Base-by-base conservation (phyloP, 2,329 filamentous ascomycete genomes). In the Fusarium denticulatum region DNA sequence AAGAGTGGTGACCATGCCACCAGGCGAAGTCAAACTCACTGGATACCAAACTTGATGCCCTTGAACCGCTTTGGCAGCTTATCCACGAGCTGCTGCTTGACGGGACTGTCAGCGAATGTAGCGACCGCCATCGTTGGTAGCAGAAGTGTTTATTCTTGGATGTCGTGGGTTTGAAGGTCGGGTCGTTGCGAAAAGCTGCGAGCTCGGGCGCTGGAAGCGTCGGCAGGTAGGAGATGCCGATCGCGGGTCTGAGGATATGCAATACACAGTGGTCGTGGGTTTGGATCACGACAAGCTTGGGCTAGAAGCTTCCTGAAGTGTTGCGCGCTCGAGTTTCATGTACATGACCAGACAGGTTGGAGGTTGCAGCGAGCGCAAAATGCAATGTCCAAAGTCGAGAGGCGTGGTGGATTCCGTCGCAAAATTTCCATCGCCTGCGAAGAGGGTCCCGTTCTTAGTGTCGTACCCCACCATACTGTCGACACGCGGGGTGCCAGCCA, bases 11-110 rank as follows among this genome's bases (percentile, higher is more conserved):
- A 30, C 15, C 11, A 39, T 32, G 30, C n/a, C 18, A 40, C 15
- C 28, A 34, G 20, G 24, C 30, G 24, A 26, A 53, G n/a, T 79
- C 89, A 77, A 39, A 57, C 76, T 69, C 85, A 95, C 91, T 97
- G 90, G 71, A 98, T 94, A 79, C 96, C 96, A 83, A 98, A 98
- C 81, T 97, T 95, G 81, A 98, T 89, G 80, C 95, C 93, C 82
- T 93, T 95, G 86, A 98, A 97, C 79, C 94, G 93, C 86, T 97
- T 97, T 39, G 96, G 96, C 64, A 94, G 88, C 81, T 92, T 91
- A 84, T 98, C 95, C 60, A 94, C 89, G 81, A 98, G 92, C 88
- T 97, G 95, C 86, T 94, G 91, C 88, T 98, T 98, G 78, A 91
- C 82, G 36, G 84, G 82, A 60, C 79, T 80, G 40, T 81, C 78